Evolutionary conservation across 352 stramenopile species (phyloP).

Genomic region (Globisporangium uncinulatum): DNA sequence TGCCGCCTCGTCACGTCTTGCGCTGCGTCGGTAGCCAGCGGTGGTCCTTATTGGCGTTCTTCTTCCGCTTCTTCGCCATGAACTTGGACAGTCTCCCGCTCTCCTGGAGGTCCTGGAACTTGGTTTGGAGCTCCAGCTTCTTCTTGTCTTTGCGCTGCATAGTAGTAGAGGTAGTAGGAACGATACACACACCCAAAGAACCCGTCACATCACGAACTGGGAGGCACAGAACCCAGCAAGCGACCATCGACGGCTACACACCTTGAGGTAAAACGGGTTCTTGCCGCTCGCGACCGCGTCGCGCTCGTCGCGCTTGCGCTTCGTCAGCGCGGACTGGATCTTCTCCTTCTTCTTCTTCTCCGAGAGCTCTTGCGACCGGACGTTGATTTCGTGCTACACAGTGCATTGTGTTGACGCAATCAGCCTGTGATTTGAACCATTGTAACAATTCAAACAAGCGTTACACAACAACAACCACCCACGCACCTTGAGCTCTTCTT

Average conservation of each 20-base stretch:
- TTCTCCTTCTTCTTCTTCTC: constrained; percentile 76
- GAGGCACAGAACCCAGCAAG: background rate
- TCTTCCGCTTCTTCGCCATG: constrained; percentile 92
- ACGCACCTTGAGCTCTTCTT: constrained; percentile 74
- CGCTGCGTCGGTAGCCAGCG: constrained; percentile 84
- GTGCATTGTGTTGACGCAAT: too few relatives aligned
- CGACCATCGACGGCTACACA: constrained; percentile 5
- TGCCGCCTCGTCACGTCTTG: constrained; percentile 28
- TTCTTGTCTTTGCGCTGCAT: constrained; percentile 88
- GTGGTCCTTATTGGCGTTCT: constrained; percentile 92
- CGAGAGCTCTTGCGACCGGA: constrained; percentile 57
- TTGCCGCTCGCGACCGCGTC: constrained; percentile 88
- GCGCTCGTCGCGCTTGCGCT: constrained; percentile 84
- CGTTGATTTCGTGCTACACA: constrained; percentile 55
- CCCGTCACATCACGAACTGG: background rate
- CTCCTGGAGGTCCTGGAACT: constrained; percentile 88
- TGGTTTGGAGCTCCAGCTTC: constrained; percentile 85
- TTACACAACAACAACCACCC: background rate
- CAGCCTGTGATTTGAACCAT: too few relatives aligned
- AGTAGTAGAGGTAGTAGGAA: background rate
- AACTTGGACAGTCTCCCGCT: constrained; percentile 89
- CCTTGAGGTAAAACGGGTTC: constrained; percentile 89
- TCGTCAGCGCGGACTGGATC: constrained; percentile 58
- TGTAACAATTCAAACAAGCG: background rate
- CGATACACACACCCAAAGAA: background rate